Evolutionary conservation across 2,329 filamentous ascomycete genomes (phyloP), one percentile per base, ranked within the genome.

Genomic region (Coniochaeta sp.): DNA sequence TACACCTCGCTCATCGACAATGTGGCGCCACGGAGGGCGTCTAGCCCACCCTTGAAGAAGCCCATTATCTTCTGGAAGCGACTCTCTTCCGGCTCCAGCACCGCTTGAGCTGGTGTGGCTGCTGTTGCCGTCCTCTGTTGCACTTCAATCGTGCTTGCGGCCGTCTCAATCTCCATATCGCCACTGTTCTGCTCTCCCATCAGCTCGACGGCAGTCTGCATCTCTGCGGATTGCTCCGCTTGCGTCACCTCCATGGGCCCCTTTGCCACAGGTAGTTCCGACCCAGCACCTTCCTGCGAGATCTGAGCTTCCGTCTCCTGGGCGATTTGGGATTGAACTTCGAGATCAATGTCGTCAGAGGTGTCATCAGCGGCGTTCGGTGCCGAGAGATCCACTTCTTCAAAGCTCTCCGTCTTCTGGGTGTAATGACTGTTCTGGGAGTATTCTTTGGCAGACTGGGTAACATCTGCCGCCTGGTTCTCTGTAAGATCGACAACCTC

Each of bases 1-100:
- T 86, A 81, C 59, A 91, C 83, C 62, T 90, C 86, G 12, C 83
- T 78, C 12, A 84, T 80, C 17, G 85, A 85, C 47, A 96, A 73
- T 17, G 82, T 77, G 24, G 86, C 78, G 31, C 74, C 76, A 59
- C 80, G 82, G 61, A 92, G 77, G 64, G 85, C 80, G 22, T 79
- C 77, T 26, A 95, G 72, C 0, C 89, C 77, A 22, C 74, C 76
- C 63, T 75, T 79, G 50, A 89, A 78, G 40, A 80, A 76, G 62
- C 72, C 72, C 62, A 86, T 76, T 62, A 89, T 85, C 64, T 73
- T 76, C 62, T 75, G 71, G 68, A 64, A 77, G 71, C 28, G 76
- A n/a, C 14, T 52, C 71, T 43, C 73, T 69, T 62, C 75, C 70
- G 62, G 70, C 67, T 57, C 38, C 73, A 69, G 64, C 50, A 58